Evolutionary conservation across 2,329 filamentous ascomycete genomes (phyloP).

Genomic region (Aspergillus ustus): DNA sequence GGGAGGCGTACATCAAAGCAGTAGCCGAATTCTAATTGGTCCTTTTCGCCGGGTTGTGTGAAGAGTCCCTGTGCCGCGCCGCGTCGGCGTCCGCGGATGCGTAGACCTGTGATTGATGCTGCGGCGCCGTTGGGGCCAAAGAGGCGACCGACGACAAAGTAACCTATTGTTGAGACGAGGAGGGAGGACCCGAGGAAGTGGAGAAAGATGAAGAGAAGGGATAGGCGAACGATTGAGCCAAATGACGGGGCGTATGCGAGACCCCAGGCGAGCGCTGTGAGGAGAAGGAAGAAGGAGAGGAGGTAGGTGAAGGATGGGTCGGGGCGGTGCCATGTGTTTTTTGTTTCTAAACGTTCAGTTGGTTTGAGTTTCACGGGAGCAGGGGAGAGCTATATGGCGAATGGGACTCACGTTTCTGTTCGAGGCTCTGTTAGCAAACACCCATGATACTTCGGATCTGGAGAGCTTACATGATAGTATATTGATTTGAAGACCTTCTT

Average conservation of each 20-base stretch:
- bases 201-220: conserved; percentile 55
- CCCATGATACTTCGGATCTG: not conserved
- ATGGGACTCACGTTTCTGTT: conserved; percentile 44
- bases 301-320: conserved; percentile 73
- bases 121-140: conserved; percentile 60
- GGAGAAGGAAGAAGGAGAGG: conserved; percentile 67
- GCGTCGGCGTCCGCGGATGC: conserved; percentile 54
- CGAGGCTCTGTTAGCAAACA: not conserved
- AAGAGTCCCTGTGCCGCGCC: conserved; percentile 61
- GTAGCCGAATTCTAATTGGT: conserved; percentile 71
- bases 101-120: conserved; percentile 50
- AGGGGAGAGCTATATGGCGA: not conserved
- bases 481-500: conserved; percentile 74
- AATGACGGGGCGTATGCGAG: conserved; percentile 57
- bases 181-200: conserved; percentile 68
- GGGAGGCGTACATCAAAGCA: conserved; percentile 65
- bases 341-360: conserved; percentile 58
- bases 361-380: not conserved
- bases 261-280: conserved; percentile 63
- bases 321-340: conserved; percentile 71
- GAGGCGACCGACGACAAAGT: conserved; percentile 66
- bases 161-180: conserved; percentile 64
- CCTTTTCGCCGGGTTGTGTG: conserved; percentile 58
- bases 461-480: conserved; percentile 65
- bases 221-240: conserved; percentile 52